Conservation (phyloP, 1,284 basidiomycete species). For the Leccinum pachyderme region DNA sequence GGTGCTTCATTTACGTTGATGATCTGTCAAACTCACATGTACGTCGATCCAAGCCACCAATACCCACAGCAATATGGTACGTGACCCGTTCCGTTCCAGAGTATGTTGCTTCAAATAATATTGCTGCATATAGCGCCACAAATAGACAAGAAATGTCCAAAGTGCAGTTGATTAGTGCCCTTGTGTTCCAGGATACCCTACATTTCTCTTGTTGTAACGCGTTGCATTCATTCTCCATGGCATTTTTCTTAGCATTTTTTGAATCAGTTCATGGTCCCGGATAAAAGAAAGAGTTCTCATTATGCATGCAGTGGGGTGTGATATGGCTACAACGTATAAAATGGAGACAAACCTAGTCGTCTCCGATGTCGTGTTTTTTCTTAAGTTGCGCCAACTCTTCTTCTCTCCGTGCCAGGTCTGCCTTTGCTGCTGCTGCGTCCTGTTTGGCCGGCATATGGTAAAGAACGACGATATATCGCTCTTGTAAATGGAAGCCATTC, state of each 20-base stretch:
- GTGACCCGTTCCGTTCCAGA: conserved; percentile 40
- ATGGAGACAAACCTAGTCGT: conserved; percentile 43
- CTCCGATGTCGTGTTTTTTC: conserved; percentile 79
- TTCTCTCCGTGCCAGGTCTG: conserved; percentile 89
- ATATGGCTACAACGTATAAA: conserved; percentile 7
- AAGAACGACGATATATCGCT: conserved; percentile 95
- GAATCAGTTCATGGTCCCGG: conserved; percentile 10
- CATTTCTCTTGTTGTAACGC: conserved; percentile 1
- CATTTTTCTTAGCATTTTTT: conserved; percentile 6
- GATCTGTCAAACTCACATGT: conserved; percentile 11
- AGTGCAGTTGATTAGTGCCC: conserved; percentile 21
- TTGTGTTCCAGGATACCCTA: conserved; percentile 1
- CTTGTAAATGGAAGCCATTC: conserved; percentile 98
- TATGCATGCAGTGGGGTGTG: conserved; percentile 4
- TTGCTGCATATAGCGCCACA: conserved; percentile 37
- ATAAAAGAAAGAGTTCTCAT: conserved; percentile 13
- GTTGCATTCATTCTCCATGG: conserved; percentile 8
- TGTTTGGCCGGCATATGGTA: conserved; percentile 98
- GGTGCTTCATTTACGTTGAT: conserved; percentile 27
- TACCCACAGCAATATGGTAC: conserved; percentile 66
- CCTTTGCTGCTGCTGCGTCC: conserved; percentile 89
- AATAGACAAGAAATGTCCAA: conserved; percentile 34
- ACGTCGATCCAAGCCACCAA: conserved; percentile 46
- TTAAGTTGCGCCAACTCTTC: conserved; percentile 88
- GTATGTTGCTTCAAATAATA: conserved; percentile 35